phyloP scores from a whole-genome alignment of 2,329 filamentous ascomycete species.

The Diaporthe longicolla region DNA sequence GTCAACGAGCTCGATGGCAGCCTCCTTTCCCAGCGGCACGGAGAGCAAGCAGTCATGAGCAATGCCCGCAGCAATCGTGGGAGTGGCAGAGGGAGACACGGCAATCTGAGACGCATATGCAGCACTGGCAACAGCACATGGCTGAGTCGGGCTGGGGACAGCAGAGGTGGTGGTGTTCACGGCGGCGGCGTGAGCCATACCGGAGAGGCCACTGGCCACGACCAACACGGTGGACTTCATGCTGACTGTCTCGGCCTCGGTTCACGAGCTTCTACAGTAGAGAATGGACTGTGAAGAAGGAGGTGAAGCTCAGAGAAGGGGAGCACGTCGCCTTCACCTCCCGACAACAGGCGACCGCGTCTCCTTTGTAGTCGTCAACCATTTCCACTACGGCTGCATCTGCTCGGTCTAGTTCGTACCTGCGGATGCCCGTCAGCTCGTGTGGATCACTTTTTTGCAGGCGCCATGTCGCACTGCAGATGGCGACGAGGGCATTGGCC shows the following conservation, averaged over 20 bases:
- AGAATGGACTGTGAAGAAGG: neutral
- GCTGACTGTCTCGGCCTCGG: neutral
- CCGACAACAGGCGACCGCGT: neutral
- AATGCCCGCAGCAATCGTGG: constrained; percentile 54
- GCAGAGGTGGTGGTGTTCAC: constrained; percentile 33
- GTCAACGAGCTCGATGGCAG: constrained; percentile 56
- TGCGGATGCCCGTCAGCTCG: constrained; percentile 4
- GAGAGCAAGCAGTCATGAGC: constrained; percentile 59
- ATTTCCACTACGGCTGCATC: constrained; percentile 12
- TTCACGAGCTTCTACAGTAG: constrained; percentile 21
- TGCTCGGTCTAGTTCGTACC: neutral
- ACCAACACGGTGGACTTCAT: constrained; percentile 33
- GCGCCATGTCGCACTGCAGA: constrained; percentile 24
- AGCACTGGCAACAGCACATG: constrained; percentile 38
- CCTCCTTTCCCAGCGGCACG: constrained; percentile 56
- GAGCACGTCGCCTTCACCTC: neutral
- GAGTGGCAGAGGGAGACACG: constrained; percentile 46
- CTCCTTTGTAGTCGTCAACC: constrained; percentile 33
- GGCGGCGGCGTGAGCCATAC: constrained; percentile 22
- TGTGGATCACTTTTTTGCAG: constrained; percentile 4
- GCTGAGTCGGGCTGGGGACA: constrained; percentile 27
- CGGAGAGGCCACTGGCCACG: constrained; percentile 26
- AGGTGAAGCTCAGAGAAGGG: neutral
- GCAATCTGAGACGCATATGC: constrained; percentile 37
- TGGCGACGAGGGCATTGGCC: constrained; percentile 29